Percentiles rank a stretch among this genome's conserved stretches.
These are phyloP conservation scores for Dictyostelium purpureum DNA, from an alignment of 78 protist genomes.

Conservation along the genomic window DNA sequence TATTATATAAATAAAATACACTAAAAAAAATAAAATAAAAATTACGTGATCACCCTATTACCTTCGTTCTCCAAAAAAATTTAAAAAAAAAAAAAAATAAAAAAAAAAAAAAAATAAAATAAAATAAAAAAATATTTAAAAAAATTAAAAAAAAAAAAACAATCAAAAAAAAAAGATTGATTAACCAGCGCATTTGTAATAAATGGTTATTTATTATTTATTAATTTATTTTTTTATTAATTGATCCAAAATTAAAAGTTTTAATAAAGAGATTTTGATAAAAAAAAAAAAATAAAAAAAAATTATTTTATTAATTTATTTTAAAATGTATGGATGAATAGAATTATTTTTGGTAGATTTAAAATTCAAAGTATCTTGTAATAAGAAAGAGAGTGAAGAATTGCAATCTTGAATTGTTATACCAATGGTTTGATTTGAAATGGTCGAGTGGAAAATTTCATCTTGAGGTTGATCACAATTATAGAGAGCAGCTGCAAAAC, in stretches of 20 bases:
- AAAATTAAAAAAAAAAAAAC: neutral
- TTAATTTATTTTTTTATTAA: neutral
- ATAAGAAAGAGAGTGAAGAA: conserved; percentile 52
- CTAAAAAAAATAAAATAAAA: no score
- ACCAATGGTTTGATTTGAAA: neutral
- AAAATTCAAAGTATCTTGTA: conserved; percentile 15
- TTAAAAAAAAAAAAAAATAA: neutral
- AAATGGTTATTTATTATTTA: no score
- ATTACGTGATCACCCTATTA: no score
- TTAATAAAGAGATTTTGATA: no score
- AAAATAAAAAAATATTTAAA: neutral
- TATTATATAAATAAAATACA: no score
- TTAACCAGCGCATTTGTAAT: neutral
- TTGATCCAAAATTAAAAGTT: neutral
- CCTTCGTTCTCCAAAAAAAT: no score
- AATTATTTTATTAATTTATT: no score
- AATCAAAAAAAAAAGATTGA: neutral
- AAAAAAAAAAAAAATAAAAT: neutral
- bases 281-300: no score
- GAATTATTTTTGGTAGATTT: neutral
- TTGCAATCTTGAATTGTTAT: conserved; percentile 31
- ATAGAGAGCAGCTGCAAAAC: conserved; percentile 49
- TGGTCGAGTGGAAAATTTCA: neutral
- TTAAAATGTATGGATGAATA: conserved; percentile 31
- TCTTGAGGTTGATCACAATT: conserved; percentile 16